Conservation (phyloP, 1,284 basidiomycete species). For the Cryptococcus wingfieldii region DNA sequence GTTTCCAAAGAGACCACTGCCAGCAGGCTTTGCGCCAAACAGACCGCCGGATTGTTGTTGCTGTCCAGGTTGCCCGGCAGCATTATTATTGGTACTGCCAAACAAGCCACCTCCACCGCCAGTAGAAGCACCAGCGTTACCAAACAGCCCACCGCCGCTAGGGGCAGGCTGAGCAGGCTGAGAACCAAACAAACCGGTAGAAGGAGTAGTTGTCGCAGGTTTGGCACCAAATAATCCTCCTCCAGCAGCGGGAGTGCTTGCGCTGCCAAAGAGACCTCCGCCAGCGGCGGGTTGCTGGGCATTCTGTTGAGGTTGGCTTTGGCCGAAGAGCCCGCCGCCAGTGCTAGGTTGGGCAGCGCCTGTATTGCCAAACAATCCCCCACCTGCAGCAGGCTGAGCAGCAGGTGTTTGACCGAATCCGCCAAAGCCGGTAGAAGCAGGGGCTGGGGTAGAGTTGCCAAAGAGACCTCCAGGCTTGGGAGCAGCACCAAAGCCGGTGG, state of each 20-base stretch:
- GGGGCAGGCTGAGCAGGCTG: constrained; percentile 15
- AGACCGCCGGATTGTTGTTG: constrained; percentile 17
- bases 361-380: constrained; percentile 50
- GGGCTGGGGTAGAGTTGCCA: constrained; percentile 31
- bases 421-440: constrained; percentile 15
- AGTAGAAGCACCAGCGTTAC: constrained; percentile 15
- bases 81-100: constrained; percentile 34
- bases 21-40: constrained; percentile 22
- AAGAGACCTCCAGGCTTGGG: constrained; percentile 50
- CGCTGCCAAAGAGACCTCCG: constrained; percentile 28
- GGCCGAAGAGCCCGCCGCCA: constrained; percentile 55
- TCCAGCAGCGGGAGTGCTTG: constrained; percentile 13
- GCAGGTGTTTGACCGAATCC: constrained; percentile 52
- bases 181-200: constrained; percentile 23
- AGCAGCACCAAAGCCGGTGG: constrained; percentile 24
- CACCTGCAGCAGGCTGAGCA: constrained; percentile 27
- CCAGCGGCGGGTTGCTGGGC: constrained; percentile 18
- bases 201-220: constrained; percentile 8
- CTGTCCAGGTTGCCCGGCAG: constrained; percentile 34
- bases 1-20: constrained; percentile 25
- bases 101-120: constrained; percentile 46
- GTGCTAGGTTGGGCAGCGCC: constrained; percentile 36
- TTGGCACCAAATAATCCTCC: constrained; percentile 25
- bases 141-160: constrained; percentile 27
- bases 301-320: constrained; percentile 35